A percentile compares a stretch with the other conserved stretches of the same genome.
phyloP scores from a whole-genome alignment of 23 red algal genomes.

The Gracilaria domingensis region DNA sequence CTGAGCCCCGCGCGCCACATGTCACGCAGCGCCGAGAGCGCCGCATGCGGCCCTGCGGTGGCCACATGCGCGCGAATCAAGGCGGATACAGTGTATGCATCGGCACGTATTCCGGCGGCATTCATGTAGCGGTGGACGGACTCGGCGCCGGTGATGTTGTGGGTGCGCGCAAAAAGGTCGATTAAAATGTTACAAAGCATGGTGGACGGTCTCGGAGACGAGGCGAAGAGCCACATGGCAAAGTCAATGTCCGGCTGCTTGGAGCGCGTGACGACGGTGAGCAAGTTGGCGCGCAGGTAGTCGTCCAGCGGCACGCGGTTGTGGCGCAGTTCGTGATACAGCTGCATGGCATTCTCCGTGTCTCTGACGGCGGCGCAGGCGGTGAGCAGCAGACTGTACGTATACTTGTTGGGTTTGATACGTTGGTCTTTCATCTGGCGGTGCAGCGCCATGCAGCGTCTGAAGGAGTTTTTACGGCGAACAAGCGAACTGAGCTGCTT shows the following conservation, averaged over 20 bases:
- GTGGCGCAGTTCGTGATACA: background rate
- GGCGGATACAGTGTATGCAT: conserved; percentile 41
- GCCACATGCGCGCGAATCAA: conserved; percentile 44
- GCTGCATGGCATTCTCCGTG: conserved; percentile 23
- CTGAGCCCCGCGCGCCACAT: conserved; percentile 26
- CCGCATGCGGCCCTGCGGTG: background rate
- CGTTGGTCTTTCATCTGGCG: background rate
- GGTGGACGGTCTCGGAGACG: background rate
- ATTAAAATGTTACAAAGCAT: conserved; percentile 48
- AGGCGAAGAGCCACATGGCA: conserved; percentile 30
- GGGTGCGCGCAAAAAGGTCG: conserved; percentile 20
- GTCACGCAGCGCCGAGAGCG: conserved; percentile 4
- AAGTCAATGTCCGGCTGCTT: conserved; percentile 7
- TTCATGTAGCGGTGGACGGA: conserved; percentile 26
- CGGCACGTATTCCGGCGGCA: background rate
- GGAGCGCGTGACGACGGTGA: conserved; percentile 7
- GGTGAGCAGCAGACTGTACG: conserved; percentile 39
- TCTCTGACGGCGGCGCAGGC: conserved; percentile 16
- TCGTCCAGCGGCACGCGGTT: conserved; percentile 31
- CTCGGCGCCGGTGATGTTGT: background rate
- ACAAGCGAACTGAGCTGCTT: background rate
- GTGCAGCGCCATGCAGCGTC: conserved; percentile 8
- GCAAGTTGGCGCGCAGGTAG: conserved; percentile 28
- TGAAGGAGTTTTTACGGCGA: background rate
- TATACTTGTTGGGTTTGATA: conserved; percentile 32